Evolutionary conservation across 768 basidiomycete genomes (phyloP).

Genomic region (Galerina marginata): DNA sequence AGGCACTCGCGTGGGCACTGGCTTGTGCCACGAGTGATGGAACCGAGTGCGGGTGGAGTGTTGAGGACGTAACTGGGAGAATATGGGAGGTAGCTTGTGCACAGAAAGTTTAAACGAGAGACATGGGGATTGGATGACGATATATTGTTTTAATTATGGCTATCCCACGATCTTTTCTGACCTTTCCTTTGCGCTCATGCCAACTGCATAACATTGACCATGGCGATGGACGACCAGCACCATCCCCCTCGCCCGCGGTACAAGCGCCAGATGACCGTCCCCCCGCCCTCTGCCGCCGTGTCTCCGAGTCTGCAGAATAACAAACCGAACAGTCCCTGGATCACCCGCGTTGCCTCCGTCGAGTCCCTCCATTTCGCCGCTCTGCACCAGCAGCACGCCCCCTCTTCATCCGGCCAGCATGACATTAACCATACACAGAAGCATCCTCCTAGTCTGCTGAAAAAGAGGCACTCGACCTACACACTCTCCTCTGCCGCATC

Average conservation of each 20-base stretch:
- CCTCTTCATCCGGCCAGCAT: too few relatives aligned
- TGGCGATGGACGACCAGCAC: neutral
- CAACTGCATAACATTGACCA: neutral
- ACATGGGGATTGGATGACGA: too few relatives aligned
- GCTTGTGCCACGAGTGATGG: too few relatives aligned
- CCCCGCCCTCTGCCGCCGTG: neutral
- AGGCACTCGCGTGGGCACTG: too few relatives aligned
- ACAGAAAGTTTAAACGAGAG: too few relatives aligned
- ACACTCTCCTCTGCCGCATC: constrained; percentile 14
- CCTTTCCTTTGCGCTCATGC: neutral
- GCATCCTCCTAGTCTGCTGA: constrained; percentile 20
- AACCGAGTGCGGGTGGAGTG: too few relatives aligned
- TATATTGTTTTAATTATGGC: too few relatives aligned
- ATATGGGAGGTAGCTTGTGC: too few relatives aligned
- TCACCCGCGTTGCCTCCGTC: constrained; percentile 23
- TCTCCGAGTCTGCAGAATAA: neutral
- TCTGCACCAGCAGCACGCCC: neutral
- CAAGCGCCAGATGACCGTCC: neutral
- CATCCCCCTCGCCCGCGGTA: neutral
- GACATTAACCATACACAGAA: too few relatives aligned
- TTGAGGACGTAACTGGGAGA: too few relatives aligned
- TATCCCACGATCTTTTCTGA: neutral
- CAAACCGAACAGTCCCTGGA: neutral
- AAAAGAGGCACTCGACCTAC: constrained; percentile 39
- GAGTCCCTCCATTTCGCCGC: constrained; percentile 22